phyloP scores from a whole-genome alignment of 768 basidiomycete species.

The Mrakia gelida region DNA sequence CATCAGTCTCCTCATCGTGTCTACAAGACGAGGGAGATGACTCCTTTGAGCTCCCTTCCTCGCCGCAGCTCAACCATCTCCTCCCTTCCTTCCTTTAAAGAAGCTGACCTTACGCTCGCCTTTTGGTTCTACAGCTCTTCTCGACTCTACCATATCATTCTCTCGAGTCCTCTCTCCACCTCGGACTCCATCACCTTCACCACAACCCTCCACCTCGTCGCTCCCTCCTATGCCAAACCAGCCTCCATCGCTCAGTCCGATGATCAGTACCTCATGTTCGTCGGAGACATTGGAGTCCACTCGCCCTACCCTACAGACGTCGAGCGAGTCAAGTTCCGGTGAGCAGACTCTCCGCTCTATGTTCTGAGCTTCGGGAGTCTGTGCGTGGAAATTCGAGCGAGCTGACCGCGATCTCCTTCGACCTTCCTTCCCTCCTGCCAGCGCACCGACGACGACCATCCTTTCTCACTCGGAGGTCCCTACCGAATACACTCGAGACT shows the following conservation, averaged over 20 bases:
- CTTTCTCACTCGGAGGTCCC: slow-evolving; percentile 57
- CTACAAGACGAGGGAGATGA: neutral
- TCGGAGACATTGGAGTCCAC: slow-evolving; percentile 69
- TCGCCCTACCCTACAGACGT: slow-evolving; percentile 76
- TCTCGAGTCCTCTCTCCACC: slow-evolving; percentile 58
- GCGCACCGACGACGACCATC: slow-evolving; percentile 67
- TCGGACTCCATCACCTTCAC: slow-evolving; percentile 70
- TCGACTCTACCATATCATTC: slow-evolving; percentile 54
- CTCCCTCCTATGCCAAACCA: slow-evolving; percentile 73
- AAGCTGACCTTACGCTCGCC: slow-evolving; percentile 17
- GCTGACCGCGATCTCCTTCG: neutral
- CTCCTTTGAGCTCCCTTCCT: neutral
- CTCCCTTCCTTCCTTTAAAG: slow-evolving; percentile 21
- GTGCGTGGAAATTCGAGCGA: too few relatives aligned
- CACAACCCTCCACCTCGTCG: slow-evolving; percentile 71
- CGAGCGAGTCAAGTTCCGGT: slow-evolving; percentile 66
- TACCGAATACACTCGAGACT: slow-evolving; percentile 53
- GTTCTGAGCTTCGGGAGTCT: neutral
- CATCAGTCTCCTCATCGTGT: neutral
- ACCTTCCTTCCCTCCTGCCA: slow-evolving; percentile 39
- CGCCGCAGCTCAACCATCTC: slow-evolving; percentile 36
- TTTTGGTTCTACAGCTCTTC: slow-evolving; percentile 17
- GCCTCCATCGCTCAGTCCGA: slow-evolving; percentile 66
- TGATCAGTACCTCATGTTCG: slow-evolving; percentile 72
- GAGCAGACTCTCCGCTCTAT: neutral